These are phyloP conservation scores for Leptosphaerulina australis DNA, from an alignment of 2,329 filamentous ascomycete genomes.

Conservation along the genomic window DNA sequence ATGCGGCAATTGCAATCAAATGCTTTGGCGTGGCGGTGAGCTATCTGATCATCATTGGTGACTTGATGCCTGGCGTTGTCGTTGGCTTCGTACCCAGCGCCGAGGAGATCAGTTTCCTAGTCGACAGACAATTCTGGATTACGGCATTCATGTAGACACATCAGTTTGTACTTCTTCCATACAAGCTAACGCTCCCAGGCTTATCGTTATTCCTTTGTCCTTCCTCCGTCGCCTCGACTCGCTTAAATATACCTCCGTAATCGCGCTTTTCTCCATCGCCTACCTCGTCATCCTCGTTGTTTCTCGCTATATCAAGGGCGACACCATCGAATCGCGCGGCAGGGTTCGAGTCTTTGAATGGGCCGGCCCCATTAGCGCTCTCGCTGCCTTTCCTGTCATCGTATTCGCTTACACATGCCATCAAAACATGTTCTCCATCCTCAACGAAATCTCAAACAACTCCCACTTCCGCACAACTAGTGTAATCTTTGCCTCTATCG, in stretches of 20 bases:
- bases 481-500: conserved; percentile 84
- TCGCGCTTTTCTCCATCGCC: conserved; percentile 89
- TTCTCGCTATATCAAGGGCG: conserved; percentile 82
- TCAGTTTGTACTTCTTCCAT: not conserved
- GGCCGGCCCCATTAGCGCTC: conserved; percentile 76
- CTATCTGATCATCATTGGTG: conserved; percentile 98
- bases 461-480: conserved; percentile 77
- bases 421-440: conserved; percentile 99
- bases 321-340: conserved; percentile 75
- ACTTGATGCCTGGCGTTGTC: conserved; percentile 95
- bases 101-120: conserved; percentile 71
- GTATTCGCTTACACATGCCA: conserved; percentile 99
- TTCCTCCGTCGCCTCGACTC: conserved; percentile 92
- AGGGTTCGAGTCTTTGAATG: conserved; percentile 77
- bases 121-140: conserved; percentile 96
- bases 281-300: conserved; percentile 93
- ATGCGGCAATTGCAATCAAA: conserved; percentile 94
- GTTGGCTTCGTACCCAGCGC: conserved; percentile 74
- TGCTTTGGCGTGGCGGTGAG: conserved; percentile 97
- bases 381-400: conserved; percentile 90
- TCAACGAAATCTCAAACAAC: conserved; percentile 91
- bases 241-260: conserved; percentile 93
- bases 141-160: conserved; percentile 83
- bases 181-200: conserved; percentile 55
- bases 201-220: conserved; percentile 91